Conservation (phyloP, 257 asterid genomes). For the Solanum paucissectum region DNA sequence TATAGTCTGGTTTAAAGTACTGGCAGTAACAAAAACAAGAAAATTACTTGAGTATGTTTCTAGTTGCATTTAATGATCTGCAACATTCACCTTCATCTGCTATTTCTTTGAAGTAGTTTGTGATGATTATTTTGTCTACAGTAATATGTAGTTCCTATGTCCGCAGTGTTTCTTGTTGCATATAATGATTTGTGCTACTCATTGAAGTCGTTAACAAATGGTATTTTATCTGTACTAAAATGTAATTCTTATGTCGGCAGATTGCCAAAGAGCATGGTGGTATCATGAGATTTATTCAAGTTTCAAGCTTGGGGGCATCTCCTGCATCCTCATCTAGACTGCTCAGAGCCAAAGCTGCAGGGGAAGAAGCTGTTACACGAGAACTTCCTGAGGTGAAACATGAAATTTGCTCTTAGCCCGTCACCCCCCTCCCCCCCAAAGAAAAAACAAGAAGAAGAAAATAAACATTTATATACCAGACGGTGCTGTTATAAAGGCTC, state of each 20-base stretch:
- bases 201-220: not conserved
- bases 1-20: not conserved
- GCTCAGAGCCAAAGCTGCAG: constrained; percentile 92
- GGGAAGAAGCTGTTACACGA: constrained; percentile 70
- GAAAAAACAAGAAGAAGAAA: not conserved
- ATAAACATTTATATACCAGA: not conserved
- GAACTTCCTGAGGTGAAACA: constrained; percentile 67
- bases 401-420: not conserved
- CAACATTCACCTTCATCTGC: not conserved
- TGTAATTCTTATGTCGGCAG: constrained; percentile 21
- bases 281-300: constrained; percentile 79
- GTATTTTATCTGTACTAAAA: not conserved
- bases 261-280: constrained; percentile 98
- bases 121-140: not conserved
- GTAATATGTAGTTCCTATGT: not conserved
- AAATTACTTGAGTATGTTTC: not conserved
- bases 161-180: constrained; percentile 6
- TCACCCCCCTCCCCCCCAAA: not conserved
- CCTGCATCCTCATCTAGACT: constrained; percentile 63
- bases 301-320: constrained; percentile 86
- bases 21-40: not conserved
- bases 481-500: not conserved
- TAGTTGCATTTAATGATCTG: not conserved
- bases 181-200: not conserved
- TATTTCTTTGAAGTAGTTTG: not conserved